phyloP scores from a whole-genome alignment of 306 rosid genomes.

The Hippophae rhamnoides region DNA sequence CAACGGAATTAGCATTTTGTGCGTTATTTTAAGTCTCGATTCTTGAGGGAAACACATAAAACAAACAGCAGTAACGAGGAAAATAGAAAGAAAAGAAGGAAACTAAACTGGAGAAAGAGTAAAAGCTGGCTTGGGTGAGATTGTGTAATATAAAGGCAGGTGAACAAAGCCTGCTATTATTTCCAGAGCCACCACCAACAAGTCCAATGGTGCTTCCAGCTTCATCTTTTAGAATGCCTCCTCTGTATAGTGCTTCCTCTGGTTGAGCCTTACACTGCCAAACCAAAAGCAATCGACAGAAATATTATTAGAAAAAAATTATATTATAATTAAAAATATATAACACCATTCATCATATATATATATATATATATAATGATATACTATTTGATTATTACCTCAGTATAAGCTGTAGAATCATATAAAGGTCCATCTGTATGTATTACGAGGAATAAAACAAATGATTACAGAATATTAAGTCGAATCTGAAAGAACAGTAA shows the following conservation, averaged over 20 bases:
- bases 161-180: constrained; percentile 6
- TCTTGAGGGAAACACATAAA: background rate
- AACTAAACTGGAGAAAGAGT: constrained; percentile 62
- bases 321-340: background rate
- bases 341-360: background rate
- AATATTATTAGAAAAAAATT: background rate
- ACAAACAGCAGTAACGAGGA: background rate
- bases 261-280: constrained; percentile 58
- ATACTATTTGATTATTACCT: constrained; percentile 28
- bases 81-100: background rate
- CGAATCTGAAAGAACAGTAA: no score
- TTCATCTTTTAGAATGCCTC: constrained; percentile 44
- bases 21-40: no score
- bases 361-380: background rate
- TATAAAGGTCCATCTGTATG: constrained; percentile 80
- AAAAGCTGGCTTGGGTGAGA: constrained; percentile 47
- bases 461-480: background rate
- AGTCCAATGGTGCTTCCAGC: background rate
- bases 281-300: background rate
- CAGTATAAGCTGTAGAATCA: constrained; percentile 69
- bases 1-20: constrained; percentile 29
- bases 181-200: constrained; percentile 9
- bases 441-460: background rate
- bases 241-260: constrained; percentile 54
- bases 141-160: constrained; percentile 40